A percentile compares a stretch with the other conserved stretches of the same genome.
Conservation (phyloP, 352 stramenopile genomes). For the Globisporangium mamillatum region DNA sequence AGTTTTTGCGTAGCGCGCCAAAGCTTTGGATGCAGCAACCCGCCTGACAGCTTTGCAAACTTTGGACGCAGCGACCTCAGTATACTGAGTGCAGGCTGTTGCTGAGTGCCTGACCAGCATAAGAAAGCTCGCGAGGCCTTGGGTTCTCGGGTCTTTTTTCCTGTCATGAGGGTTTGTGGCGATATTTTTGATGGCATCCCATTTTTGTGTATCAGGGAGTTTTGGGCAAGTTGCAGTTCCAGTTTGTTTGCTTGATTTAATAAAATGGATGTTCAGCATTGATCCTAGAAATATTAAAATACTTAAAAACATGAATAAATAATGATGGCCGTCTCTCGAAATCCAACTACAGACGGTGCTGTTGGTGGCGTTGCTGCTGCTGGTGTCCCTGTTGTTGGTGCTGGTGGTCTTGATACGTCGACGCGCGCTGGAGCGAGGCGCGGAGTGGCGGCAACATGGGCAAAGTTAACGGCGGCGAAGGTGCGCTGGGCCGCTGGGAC, state of each 20-base stretch:
- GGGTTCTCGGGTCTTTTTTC: no score
- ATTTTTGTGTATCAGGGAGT: no score
- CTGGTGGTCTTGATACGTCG: conserved; percentile 3
- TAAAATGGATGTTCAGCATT: not conserved
- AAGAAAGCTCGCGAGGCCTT: no score
- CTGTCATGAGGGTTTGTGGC: no score
- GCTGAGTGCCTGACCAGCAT: no score
- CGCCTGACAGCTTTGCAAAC: not conserved
- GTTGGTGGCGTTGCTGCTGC: not conserved
- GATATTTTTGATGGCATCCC: no score
- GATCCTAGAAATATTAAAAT: not conserved
- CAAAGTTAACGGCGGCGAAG: not conserved
- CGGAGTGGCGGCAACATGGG: conserved; percentile 8
- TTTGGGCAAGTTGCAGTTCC: no score
- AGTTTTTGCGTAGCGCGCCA: no score
- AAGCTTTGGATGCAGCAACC: no score
- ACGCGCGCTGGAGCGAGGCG: conserved; percentile 13
- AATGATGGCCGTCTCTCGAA: not conserved
- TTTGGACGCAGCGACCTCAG: not conserved
- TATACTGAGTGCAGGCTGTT: no score
- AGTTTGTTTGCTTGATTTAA: no score
- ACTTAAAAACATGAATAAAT: not conserved
- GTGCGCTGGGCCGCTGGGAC: not conserved
- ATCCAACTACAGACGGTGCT: not conserved
- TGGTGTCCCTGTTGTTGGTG: not conserved